Evolutionary conservation across 1,284 basidiomycete genomes (phyloP).

Genomic region (Ceratobasidium sp.): DNA sequence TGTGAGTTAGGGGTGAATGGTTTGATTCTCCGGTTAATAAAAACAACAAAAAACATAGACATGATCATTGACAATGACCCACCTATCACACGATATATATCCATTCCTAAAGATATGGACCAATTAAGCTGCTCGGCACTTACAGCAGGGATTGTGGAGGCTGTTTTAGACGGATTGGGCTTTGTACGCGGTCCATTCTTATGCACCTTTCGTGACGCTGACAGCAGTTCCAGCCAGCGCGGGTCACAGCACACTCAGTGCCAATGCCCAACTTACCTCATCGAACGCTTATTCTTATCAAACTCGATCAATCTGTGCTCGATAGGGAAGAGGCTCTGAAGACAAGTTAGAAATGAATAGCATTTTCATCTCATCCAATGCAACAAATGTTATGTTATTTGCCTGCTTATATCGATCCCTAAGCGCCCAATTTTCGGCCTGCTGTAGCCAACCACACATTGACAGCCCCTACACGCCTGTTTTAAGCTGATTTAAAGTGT

Average conservation of each 20-base stretch:
- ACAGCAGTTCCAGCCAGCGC: slow-evolving; percentile 73
- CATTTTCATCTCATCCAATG: neutral
- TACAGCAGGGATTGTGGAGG: slow-evolving; percentile 96
- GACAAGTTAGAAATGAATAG: slow-evolving; percentile 30
- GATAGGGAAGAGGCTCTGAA: slow-evolving; percentile 85
- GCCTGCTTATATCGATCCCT: neutral
- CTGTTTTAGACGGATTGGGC: slow-evolving; percentile 92
- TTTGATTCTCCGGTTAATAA: too few species aligned
- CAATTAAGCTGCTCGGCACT: slow-evolving; percentile 95
- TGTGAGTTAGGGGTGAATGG: slow-evolving; percentile 61
- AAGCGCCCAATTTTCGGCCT: slow-evolving; percentile 6
- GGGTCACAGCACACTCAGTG: slow-evolving; percentile 96
- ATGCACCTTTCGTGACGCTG: neutral
- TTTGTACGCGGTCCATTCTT: slow-evolving; percentile 68
- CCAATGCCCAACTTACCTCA: slow-evolving; percentile 81
- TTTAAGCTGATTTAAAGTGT: too few species aligned
- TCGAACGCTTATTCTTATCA: slow-evolving; percentile 91
- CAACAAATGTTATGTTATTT: neutral
- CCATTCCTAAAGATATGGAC: slow-evolving; percentile 92
- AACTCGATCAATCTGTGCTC: slow-evolving; percentile 87
- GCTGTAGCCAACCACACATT: neutral
- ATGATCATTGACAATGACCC: slow-evolving; percentile 99
- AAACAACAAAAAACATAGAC: too few species aligned
- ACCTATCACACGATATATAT: slow-evolving; percentile 87
- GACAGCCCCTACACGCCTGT: too few species aligned